phyloP scores from a whole-genome alignment of 2,329 filamentous ascomycete species.

The Phaeoacremonium minimum region DNA sequence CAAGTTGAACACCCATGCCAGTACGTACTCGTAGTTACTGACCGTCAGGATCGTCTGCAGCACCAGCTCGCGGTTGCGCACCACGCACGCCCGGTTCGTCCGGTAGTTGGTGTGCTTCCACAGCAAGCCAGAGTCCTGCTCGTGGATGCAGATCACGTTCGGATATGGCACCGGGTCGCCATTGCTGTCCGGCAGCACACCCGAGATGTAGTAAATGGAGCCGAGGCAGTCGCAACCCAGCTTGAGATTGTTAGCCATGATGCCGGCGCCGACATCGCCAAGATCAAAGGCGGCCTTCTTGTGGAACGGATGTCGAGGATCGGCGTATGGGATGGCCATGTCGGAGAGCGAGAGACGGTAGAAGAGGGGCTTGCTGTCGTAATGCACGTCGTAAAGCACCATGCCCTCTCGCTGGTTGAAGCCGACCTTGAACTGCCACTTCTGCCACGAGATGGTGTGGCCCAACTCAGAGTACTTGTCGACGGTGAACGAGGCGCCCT shows the following conservation, averaged over 20 bases:
- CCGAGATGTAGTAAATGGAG: conserved; percentile 41
- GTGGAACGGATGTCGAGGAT: conserved; percentile 57
- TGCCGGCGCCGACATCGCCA: conserved; percentile 60
- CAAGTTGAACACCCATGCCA: conserved; percentile 37
- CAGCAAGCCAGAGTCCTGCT: conserved; percentile 52
- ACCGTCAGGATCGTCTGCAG: conserved; percentile 54
- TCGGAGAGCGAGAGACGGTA: conserved; percentile 58
- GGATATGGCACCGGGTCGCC: conserved; percentile 8
- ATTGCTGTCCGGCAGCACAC: conserved; percentile 9
- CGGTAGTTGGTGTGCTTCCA: conserved; percentile 55
- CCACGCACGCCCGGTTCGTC: conserved; percentile 45
- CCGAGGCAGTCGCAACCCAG: conserved; percentile 61
- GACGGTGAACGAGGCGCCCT: conserved; percentile 53
- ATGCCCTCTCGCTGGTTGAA: conserved; percentile 62
- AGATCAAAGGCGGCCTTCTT: conserved; percentile 66
- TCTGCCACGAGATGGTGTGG: conserved; percentile 23
- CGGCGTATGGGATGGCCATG: conserved; percentile 61
- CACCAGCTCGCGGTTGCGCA: conserved; percentile 46
- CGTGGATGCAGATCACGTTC: conserved; percentile 53
- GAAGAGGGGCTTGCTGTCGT: conserved; percentile 55
- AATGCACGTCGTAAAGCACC: conserved; percentile 58
- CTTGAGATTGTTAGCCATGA: conserved; percentile 59
- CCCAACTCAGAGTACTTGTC: conserved; percentile 19
- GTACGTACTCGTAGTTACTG: conserved; percentile 49
- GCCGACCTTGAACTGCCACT: conserved; percentile 60